Percentiles rank a stretch among this genome's conserved stretches.
Conservation (phyloP, 1,284 basidiomycete species). For the Cryptococcus sp. region DNA sequence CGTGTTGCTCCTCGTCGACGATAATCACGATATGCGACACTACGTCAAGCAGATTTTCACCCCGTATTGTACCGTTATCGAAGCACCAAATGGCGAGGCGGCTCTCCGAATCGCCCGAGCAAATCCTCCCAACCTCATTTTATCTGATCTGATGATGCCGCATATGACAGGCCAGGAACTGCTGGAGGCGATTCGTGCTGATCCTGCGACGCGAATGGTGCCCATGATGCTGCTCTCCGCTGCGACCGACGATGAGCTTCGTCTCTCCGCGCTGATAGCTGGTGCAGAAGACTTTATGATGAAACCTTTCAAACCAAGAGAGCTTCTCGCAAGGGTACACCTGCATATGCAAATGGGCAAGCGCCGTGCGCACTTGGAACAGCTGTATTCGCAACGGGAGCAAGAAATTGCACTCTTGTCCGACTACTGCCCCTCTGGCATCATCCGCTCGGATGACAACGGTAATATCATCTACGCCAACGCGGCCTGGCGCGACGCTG, state of each 20-base stretch:
- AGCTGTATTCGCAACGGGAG: slow-evolving; percentile 36
- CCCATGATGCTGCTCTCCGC: slow-evolving; percentile 43
- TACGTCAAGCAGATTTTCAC: slow-evolving; percentile 45
- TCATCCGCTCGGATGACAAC: slow-evolving; percentile 32
- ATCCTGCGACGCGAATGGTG: slow-evolving; percentile 22
- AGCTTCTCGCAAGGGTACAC: slow-evolving; percentile 53
- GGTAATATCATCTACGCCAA: slow-evolving; percentile 40
- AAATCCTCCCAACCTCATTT: slow-evolving; percentile 35
- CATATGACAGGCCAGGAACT: slow-evolving; percentile 40
- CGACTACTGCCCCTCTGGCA: slow-evolving; percentile 47
- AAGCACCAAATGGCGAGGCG: slow-evolving; percentile 49
- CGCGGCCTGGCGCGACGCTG: slow-evolving; percentile 31
- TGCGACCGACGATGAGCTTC: slow-evolving; percentile 34
- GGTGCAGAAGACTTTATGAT: slow-evolving; percentile 54
- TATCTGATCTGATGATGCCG: slow-evolving; percentile 50
- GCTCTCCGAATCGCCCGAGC: slow-evolving; percentile 41
- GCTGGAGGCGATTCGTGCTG: slow-evolving; percentile 25
- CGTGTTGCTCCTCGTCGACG: slow-evolving; percentile 39
- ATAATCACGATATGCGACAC: slow-evolving; percentile 43
- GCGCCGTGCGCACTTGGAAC: slow-evolving; percentile 42
- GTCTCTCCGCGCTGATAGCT: slow-evolving; percentile 46
- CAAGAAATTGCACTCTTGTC: slow-evolving; percentile 46
- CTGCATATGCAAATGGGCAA: slow-evolving; percentile 50
- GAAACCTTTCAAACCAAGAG: slow-evolving; percentile 52
- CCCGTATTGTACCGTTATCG: slow-evolving; percentile 48